Evolutionary conservation across 768 basidiomycete species (phyloP).

Genomic region (Lactifluus volemus): DNA sequence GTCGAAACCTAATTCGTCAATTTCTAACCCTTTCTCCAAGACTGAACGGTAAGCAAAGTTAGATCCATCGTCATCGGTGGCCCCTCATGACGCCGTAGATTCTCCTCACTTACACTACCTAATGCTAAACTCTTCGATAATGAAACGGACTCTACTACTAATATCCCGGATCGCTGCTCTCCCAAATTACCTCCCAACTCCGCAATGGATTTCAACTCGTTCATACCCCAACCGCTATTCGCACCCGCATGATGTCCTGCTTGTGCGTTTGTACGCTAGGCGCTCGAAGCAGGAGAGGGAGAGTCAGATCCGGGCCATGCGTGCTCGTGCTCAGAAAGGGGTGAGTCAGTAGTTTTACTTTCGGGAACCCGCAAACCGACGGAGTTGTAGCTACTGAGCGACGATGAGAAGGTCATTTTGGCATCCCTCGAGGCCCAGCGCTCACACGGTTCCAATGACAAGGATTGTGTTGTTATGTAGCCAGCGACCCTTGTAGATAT

Average conservation of each 20-base stretch:
- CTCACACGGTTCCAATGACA: slow-evolving; percentile 27
- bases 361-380: slow-evolving; percentile 8
- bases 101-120: slow-evolving; percentile 25
- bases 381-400: slow-evolving; percentile 41
- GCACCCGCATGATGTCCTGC: slow-evolving; percentile 46
- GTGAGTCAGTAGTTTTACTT: slow-evolving; percentile 32
- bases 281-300: slow-evolving; percentile 69
- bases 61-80: slow-evolving; percentile 22
- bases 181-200: slow-evolving; percentile 29
- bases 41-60: slow-evolving; percentile 54
- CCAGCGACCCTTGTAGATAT: neutral
- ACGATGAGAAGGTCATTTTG: slow-evolving; percentile 54
- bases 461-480: slow-evolving; percentile 53
- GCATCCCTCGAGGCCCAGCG: slow-evolving; percentile 43
- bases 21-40: slow-evolving; percentile 34
- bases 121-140: slow-evolving; percentile 17
- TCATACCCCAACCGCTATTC: slow-evolving; percentile 61
- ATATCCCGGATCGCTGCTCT: slow-evolving; percentile 22
- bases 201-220: slow-evolving; percentile 36
- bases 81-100: slow-evolving; percentile 59
- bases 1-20: slow-evolving; percentile 9
- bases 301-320: slow-evolving; percentile 61
- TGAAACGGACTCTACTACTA: slow-evolving; percentile 17
- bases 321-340: slow-evolving; percentile 67
- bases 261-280: slow-evolving; percentile 33